A percentile compares a stretch with the other conserved stretches of the same genome.
Evolutionary conservation across 2,329 filamentous ascomycete species (phyloP).

Genomic region (Periglandula ipomoeae): DNA sequence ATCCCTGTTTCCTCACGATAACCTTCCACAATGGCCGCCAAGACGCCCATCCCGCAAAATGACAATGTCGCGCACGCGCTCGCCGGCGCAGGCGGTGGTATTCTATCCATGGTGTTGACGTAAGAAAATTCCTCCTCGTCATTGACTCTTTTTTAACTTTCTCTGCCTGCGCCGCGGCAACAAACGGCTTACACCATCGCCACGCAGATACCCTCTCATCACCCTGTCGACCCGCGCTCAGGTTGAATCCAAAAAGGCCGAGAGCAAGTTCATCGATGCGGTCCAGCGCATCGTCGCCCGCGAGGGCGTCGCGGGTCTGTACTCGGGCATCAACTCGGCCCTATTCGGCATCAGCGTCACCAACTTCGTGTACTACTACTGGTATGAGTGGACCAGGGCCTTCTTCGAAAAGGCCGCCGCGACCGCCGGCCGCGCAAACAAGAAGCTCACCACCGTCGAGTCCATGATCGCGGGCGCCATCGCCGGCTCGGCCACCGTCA

Average conservation of each 20-base stretch:
- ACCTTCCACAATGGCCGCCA: constrained; percentile 31
- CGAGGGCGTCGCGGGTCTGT: constrained; percentile 82
- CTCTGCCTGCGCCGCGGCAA: not conserved
- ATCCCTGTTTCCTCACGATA: not conserved
- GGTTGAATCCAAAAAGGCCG: constrained; percentile 89
- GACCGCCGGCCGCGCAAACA: constrained; percentile 61
- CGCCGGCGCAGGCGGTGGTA: constrained; percentile 83
- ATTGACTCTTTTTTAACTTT: no score
- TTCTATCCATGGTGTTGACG: constrained; percentile 93
- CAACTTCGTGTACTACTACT: constrained; percentile 99
- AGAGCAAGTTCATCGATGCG: constrained; percentile 75
- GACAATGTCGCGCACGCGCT: constrained; percentile 96
- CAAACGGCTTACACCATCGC: constrained; percentile 1
- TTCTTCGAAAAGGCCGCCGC: constrained; percentile 74
- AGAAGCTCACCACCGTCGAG: constrained; percentile 83
- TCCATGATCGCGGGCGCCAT: constrained; percentile 92
- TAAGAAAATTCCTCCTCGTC: constrained; percentile 29
- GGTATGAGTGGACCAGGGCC: constrained; percentile 94
- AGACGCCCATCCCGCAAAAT: constrained; percentile 68
- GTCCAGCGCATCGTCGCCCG: constrained; percentile 81
- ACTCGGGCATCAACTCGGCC: constrained; percentile 86
- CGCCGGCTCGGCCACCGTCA: constrained; percentile 85
- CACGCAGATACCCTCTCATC: constrained; percentile 80
- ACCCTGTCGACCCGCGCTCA: constrained; percentile 95
- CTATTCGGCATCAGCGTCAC: constrained; percentile 97